Evolutionary conservation across 768 basidiomycete genomes (phyloP).

Genomic region (Chiua virens): DNA sequence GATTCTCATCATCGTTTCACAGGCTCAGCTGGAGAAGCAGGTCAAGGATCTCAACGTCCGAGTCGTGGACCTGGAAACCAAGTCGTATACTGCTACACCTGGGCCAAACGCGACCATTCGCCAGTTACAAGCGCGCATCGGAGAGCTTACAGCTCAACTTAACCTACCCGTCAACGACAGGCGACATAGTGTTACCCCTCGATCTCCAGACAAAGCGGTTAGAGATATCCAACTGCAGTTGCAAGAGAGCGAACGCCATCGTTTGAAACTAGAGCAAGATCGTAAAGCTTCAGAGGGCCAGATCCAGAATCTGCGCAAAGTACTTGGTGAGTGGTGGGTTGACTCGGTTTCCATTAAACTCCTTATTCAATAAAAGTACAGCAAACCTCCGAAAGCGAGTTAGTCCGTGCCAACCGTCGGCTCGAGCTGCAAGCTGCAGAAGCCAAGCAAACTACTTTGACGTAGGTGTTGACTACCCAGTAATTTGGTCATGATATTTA

Average conservation of each 20-base stretch:
- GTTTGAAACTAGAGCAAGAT: constrained; percentile 64
- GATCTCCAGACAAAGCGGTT: constrained; percentile 46
- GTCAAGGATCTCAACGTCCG: constrained; percentile 82
- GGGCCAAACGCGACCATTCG: constrained; percentile 54
- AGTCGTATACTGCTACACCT: constrained; percentile 65
- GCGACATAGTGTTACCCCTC: constrained; percentile 31
- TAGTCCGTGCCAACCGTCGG: constrained; percentile 70
- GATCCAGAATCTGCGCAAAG: constrained; percentile 53
- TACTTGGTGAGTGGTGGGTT: constrained; percentile 62
- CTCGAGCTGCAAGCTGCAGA: constrained; percentile 77
- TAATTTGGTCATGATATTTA: constrained; percentile 1
- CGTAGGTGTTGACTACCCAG: constrained; percentile 41
- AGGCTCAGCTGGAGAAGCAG: constrained; percentile 85
- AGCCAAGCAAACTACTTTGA: constrained; percentile 66
- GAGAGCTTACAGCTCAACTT: constrained; percentile 59
- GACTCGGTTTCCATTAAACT: neutral
- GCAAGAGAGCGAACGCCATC: constrained; percentile 62
- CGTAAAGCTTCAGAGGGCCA: constrained; percentile 58
- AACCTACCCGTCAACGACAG: constrained; percentile 44
- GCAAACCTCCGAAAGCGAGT: constrained; percentile 70
- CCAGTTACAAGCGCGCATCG: constrained; percentile 67
- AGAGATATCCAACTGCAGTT: constrained; percentile 56
- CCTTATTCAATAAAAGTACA: constrained; percentile 27
- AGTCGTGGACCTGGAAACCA: constrained; percentile 81
- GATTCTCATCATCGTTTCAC: neutral